Evolutionary conservation across 1,139 yeast genomes (phyloP), one percentile per base, ranked within the genome.

Genomic region (Magnusiomyces suaveolens): DNA sequence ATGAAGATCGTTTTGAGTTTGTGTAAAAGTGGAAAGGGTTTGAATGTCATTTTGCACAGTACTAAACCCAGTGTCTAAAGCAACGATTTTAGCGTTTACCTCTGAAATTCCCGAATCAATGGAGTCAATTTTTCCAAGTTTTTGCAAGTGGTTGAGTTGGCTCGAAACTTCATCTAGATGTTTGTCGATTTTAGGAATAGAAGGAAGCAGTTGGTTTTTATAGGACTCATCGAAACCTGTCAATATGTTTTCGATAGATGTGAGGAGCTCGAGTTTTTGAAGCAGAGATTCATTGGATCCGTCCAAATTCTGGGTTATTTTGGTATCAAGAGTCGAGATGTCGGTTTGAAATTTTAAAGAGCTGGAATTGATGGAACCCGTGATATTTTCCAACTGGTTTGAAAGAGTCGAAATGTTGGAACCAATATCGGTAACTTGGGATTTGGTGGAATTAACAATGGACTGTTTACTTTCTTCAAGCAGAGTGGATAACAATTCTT

Each of bases 281-380:
- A 10, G 4, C 4, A 29, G n/a, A n/a, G 48, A 46, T 16, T 26
- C 38, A 8, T 46, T 32, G 23, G 23, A 10, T 10, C n/a, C n/a
- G 14, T 26, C 38, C 10, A 46, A 32, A 20, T 10, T 25, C 2
- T 32, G 25, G 10, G 21, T 3, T 14, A 46, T 10, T 29, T 46
- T 26, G 21, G 48, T 46, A 26, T 46, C 48, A 46, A 46, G 48
- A n/a, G 38, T 29, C n/a, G 48, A 46, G 12, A 46, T 26, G 38
- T 46, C 18, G 18, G n/a, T 32, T 25, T 46, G 44, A 21, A 21
- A 4, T 41, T 18, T 21, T 18, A n/a, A 16, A 16, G 41, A 12
- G 3, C 16, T 16, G 4, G 41, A 38, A 16, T 38, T 38, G 41
- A 38, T 16, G 41, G 20, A 3, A 8, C 16, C 20, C 4, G 41